Base-by-base conservation (phyloP, 306 rosid genomes). In the Hippophae gyantsensis region DNA sequence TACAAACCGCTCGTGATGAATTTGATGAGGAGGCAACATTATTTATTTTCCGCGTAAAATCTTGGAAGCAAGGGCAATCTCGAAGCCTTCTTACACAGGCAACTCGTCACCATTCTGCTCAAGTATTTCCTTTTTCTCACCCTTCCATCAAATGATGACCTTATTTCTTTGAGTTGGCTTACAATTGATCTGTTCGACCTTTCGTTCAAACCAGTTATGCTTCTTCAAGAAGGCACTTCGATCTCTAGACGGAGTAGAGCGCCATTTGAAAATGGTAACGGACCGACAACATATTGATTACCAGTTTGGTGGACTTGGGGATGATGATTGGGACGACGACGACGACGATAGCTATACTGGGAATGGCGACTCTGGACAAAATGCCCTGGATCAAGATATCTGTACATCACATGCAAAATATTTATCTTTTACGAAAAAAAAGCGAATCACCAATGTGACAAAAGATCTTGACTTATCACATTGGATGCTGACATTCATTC, bases 41-140 rank as follows among this genome's bases (percentile, higher is more conserved):
- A 51, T 89, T 88, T 69, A 85, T 93, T 73, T 88, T 93, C 82
- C 93, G 97, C 62, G 77, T 86, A 78, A 88, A 93, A 82, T 93
- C 99, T 72, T 73, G 88, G 69, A 93, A 86, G 82, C 99, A 84
- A 84, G 99, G 99, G 53, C 99, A 93, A 69, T 77, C 94, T 2
- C 86, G 89, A 47, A 93, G 99, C 67, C 95, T 93, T 77, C 94
- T 93, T 58, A 88, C 99, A 43, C 99, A 93, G 85, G 99, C 99
- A 54, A 94, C 99, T 51, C 99, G 97, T 48, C 99, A 93, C 71
- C 95, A 93, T 72, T 93, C 99, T 71, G 86, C 95, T 84, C 99
- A 93, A 95, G 99, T 93, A 77, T 53, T 48, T 14, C 9, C 46
- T 32, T 32, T 4, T 32, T 32, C 38, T 32, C 5, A 58, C 14